Evolutionary conservation across 164 flowering plant genomes (phyloP).

Genomic region (Aristolochia fimbriata): DNA sequence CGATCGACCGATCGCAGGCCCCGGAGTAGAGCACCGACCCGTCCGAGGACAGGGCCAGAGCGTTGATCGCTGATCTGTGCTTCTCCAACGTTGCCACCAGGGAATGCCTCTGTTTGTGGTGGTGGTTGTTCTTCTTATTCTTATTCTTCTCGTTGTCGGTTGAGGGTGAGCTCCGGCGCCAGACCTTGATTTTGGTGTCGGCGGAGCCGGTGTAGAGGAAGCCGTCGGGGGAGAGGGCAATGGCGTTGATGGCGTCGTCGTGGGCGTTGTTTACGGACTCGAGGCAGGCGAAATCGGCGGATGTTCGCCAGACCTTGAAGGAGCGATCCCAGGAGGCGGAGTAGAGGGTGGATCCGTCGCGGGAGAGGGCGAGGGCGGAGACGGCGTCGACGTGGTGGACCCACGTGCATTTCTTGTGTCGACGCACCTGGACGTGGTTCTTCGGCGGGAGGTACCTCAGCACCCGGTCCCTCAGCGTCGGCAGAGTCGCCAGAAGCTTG

Average conservation of each 20-base stretch:
- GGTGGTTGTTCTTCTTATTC: slow-evolving; percentile 38
- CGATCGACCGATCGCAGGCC: slow-evolving; percentile 57
- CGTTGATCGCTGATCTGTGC: slow-evolving; percentile 72
- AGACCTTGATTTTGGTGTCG: slow-evolving; percentile 70
- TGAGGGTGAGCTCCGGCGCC: slow-evolving; percentile 48
- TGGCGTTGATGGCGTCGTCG: slow-evolving; percentile 82
- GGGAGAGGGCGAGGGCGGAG: slow-evolving; percentile 60
- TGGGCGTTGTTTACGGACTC: slow-evolving; percentile 71
- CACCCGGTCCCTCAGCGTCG: slow-evolving; percentile 62
- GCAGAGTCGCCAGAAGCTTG: slow-evolving; percentile 54
- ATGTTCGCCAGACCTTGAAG: slow-evolving; percentile 62
- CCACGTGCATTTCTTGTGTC: slow-evolving; percentile 78
- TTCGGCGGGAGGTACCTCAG: slow-evolving; percentile 35
- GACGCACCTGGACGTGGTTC: slow-evolving; percentile 53
- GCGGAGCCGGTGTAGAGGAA: slow-evolving; percentile 83
- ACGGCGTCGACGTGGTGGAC: slow-evolving; percentile 77
- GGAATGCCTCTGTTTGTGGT: too few relatives aligned
- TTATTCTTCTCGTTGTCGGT: too few relatives aligned
- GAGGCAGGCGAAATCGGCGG: slow-evolving; percentile 64
- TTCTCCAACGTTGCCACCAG: slow-evolving; percentile 47
- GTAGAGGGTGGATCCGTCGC: slow-evolving; percentile 52
- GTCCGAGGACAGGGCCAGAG: slow-evolving; percentile 49
- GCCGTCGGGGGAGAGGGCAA: slow-evolving; percentile 48
- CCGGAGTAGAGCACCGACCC: slow-evolving; percentile 68
- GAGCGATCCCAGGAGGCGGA: slow-evolving; percentile 94